These are phyloP conservation scores for Elasticomyces elasticus DNA, from an alignment of 495 filamentous ascomycete genomes.

Conservation along the genomic window DNA sequence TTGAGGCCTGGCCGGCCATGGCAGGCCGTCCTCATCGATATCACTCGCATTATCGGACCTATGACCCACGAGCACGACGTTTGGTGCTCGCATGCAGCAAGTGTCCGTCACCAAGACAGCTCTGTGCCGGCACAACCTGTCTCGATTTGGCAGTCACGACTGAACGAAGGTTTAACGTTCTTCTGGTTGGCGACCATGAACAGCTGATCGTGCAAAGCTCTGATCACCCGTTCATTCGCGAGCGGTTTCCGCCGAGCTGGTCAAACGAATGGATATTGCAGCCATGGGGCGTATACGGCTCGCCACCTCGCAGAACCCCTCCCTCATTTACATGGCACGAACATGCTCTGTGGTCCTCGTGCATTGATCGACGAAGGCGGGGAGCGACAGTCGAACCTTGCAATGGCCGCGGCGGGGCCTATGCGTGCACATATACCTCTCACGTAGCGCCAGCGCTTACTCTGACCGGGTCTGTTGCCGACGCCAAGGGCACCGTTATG, in stretches of 20 bases:
- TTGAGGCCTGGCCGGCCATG: no score
- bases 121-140: not conserved
- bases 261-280: not conserved
- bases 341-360: not conserved
- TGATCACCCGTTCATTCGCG: conserved; percentile 1
- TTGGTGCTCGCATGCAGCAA: not conserved
- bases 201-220: not conserved
- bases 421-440: conserved; percentile 1
- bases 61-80: not conserved
- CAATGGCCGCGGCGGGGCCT: not conserved
- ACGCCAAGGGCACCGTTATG: not conserved
- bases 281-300: not conserved
- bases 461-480: not conserved
- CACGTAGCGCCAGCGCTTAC: conserved; percentile 3
- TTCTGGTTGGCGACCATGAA: not conserved
- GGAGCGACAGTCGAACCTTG: not conserved
- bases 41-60: not conserved
- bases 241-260: not conserved
- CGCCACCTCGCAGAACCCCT: not conserved
- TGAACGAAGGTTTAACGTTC: not conserved
- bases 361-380: not conserved
- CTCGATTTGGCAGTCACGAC: not conserved
- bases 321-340: not conserved
- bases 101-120: not conserved
- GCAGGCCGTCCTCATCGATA: no score